A percentile compares a stretch with the other conserved stretches of the same genome.
Conservation (phyloP, 2,329 filamentous ascomycete species). For the Pseudonectria foliicola region DNA sequence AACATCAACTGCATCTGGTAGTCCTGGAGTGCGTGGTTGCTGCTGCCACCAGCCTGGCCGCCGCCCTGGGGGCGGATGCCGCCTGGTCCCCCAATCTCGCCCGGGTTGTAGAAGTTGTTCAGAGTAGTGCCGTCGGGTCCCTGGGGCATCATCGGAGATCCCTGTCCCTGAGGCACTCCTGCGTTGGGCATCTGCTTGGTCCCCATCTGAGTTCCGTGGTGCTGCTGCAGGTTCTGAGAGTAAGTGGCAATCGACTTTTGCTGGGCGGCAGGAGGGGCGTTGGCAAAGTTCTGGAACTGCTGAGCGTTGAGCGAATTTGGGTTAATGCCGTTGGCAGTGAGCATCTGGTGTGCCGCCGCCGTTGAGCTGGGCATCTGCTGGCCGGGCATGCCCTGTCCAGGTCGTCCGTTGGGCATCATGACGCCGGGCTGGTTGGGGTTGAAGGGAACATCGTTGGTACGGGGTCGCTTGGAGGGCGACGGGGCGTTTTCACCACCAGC, state of each 20-base stretch:
- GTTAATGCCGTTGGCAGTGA: conserved; percentile 66
- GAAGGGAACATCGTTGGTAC: conserved; percentile 64
- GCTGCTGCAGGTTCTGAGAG: conserved; percentile 74
- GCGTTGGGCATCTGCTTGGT: conserved; percentile 72
- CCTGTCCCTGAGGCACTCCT: conserved; percentile 64
- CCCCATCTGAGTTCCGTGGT: conserved; percentile 74
- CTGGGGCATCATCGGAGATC: conserved; percentile 73
- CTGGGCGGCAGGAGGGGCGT: conserved; percentile 54
- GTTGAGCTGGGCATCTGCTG: conserved; percentile 56
- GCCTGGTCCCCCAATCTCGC: conserved; percentile 49
- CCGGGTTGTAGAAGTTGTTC: conserved; percentile 55
- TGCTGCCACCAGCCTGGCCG: conserved; percentile 41
- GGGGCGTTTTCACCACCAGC: conserved; percentile 79
- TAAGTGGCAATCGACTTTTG: conserved; percentile 84
- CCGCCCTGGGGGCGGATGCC: conserved; percentile 51
- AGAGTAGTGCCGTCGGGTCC: conserved; percentile 58
- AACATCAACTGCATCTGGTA: conserved; percentile 89
- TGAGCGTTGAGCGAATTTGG: conserved; percentile 64
- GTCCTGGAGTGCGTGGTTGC: conserved; percentile 77
- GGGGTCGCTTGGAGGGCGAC: conserved; percentile 84
- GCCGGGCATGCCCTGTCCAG: conserved; percentile 62
- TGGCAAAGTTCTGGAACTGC: conserved; percentile 62
- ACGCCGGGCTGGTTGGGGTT: conserved; percentile 58
- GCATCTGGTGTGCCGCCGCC: conserved; percentile 51
- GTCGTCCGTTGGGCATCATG: conserved; percentile 70